A percentile compares a stretch with the other conserved stretches of the same genome.
Conservation (phyloP, 2,329 filamentous ascomycete species). For the Microsporum audouinii region DNA sequence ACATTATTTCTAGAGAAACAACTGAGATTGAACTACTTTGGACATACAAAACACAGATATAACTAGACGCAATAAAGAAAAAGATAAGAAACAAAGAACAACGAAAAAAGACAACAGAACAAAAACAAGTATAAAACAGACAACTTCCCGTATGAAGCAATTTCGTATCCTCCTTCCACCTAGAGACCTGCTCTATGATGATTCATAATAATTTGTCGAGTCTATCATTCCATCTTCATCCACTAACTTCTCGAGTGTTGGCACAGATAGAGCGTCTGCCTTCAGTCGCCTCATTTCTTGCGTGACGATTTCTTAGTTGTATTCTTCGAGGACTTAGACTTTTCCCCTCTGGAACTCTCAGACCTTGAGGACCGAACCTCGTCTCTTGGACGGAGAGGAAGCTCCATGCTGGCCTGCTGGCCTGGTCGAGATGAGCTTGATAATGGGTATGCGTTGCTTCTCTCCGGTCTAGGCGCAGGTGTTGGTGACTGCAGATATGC, state of each 20-base stretch:
- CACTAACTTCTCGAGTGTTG: too few relatives aligned
- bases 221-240: too few relatives aligned
- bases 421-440: neutral
- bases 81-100: neutral
- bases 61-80: too few relatives aligned
- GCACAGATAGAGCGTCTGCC: too few relatives aligned
- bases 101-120: neutral
- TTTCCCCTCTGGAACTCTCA: neutral
- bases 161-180: neutral
- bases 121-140: neutral
- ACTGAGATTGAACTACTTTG: too few relatives aligned
- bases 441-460: neutral
- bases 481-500: neutral
- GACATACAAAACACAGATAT: too few relatives aligned
- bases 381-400: neutral
- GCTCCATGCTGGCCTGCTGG: neutral
- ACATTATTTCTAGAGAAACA: too few relatives aligned
- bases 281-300: neutral
- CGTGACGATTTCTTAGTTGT: neutral
- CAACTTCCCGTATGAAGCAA: too few relatives aligned
- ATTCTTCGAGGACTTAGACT: slow-evolving; percentile 2
- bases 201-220: too few relatives aligned
- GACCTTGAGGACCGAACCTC: neutral
- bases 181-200: neutral
- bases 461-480: neutral